Evolutionary conservation across 1,284 basidiomycete genomes (phyloP).

Genomic region (Hymenochaete sp.): DNA sequence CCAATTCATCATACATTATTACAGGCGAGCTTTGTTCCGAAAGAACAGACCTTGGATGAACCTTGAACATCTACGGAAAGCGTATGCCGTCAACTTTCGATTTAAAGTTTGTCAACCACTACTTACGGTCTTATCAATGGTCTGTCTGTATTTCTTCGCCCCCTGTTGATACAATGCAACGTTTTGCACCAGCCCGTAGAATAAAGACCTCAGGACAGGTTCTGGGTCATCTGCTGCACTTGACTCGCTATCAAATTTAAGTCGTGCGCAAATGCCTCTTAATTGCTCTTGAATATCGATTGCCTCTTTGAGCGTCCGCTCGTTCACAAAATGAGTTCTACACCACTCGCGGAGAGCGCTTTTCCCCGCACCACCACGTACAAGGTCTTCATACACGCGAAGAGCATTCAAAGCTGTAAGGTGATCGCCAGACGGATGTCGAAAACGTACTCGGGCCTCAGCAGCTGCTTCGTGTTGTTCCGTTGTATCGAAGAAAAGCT

Average conservation of each 20-base stretch:
- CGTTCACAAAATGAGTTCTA: slow-evolving; percentile 75
- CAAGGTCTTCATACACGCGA: slow-evolving; percentile 66
- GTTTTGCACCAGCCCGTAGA: slow-evolving; percentile 73
- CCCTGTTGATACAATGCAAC: slow-evolving; percentile 78
- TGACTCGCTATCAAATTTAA: slow-evolving; percentile 51
- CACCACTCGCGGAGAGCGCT: slow-evolving; percentile 64
- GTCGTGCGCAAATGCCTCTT: slow-evolving; percentile 51
- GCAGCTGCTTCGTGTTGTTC: slow-evolving; percentile 59
- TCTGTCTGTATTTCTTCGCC: slow-evolving; percentile 71
- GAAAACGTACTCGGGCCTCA: slow-evolving; percentile 69
- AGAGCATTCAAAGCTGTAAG: slow-evolving; percentile 82
- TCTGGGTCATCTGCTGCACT: slow-evolving; percentile 54
- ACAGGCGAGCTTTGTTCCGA: slow-evolving; percentile 73
- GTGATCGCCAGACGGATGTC: slow-evolving; percentile 83
- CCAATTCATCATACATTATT: slow-evolving; percentile 87
- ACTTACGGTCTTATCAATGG: slow-evolving; percentile 68
- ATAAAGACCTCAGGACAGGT: slow-evolving; percentile 56
- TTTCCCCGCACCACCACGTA: slow-evolving; percentile 17
- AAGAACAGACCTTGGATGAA: slow-evolving; percentile 80
- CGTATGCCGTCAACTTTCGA: slow-evolving; percentile 11
- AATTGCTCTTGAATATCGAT: slow-evolving; percentile 79
- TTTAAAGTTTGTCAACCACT: neutral
- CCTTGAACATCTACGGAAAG: slow-evolving; percentile 62
- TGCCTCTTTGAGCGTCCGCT: slow-evolving; percentile 80
- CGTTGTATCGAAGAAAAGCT: slow-evolving; percentile 64